Conservation (phyloP, 306 rosid genomes). For the Cucumis hystrix region DNA sequence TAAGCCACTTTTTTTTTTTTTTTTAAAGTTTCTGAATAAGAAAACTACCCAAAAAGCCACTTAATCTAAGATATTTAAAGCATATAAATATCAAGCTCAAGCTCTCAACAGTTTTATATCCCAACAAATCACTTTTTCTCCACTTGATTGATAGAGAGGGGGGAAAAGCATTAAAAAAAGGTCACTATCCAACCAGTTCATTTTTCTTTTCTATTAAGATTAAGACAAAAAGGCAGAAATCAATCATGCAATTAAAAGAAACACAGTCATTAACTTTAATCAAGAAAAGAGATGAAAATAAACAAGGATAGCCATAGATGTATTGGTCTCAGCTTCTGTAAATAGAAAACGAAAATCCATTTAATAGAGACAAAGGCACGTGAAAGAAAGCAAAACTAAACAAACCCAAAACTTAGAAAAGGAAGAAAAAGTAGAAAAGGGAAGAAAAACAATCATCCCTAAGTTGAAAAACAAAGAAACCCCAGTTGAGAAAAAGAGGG, state of each 20-base stretch:
- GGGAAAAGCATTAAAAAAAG: background rate
- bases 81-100: background rate
- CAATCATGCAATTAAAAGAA: background rate
- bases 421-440: background rate
- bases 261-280: background rate
- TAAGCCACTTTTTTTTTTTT: background rate
- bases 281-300: background rate
- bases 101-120: background rate
- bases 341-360: slow-evolving; percentile 6
- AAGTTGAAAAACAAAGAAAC: background rate
- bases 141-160: background rate
- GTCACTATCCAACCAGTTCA: background rate
- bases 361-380: slow-evolving; percentile 4
- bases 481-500: background rate
- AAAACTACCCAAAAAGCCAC: background rate
- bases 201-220: background rate
- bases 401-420: background rate
- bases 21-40: too few relatives aligned
- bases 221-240: background rate
- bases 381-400: slow-evolving; percentile 1
- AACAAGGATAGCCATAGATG: background rate
- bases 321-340: background rate
- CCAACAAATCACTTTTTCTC: background rate
- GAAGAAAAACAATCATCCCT: background rate
- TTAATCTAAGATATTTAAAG: background rate